These are phyloP conservation scores for Sclerotinia trifoliorum DNA, from an alignment of 2,329 filamentous ascomycete genomes.

Conservation along the genomic window DNA sequence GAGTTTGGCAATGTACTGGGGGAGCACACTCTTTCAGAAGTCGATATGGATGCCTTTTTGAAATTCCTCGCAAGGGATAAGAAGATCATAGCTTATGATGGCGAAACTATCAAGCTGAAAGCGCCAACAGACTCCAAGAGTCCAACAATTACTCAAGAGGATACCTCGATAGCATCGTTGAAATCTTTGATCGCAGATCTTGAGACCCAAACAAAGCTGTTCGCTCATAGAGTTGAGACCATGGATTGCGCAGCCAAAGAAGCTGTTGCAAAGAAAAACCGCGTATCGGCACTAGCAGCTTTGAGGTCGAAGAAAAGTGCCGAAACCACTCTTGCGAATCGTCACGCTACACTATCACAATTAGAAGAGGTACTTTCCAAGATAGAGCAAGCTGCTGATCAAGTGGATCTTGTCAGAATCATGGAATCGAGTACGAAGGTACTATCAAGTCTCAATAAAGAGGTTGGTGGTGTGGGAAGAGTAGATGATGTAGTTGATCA, in stretches of 20 bases:
- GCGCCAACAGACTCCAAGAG: constrained; percentile 46
- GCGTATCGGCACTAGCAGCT: constrained; percentile 70
- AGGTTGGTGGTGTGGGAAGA: constrained; percentile 72
- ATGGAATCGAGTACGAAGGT: constrained; percentile 77
- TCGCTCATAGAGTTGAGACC: constrained; percentile 65
- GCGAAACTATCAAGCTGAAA: constrained; percentile 73
- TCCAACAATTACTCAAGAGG: constrained; percentile 66
- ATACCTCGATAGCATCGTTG: constrained; percentile 78
- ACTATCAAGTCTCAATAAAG: constrained; percentile 69
- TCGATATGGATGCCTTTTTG: constrained; percentile 69
- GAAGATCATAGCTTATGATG: constrained; percentile 57
- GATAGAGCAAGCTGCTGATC: constrained; percentile 81
- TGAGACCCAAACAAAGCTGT: constrained; percentile 65
- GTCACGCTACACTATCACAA: constrained; percentile 72
- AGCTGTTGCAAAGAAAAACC: constrained; percentile 71
- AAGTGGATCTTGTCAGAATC: constrained; percentile 77
- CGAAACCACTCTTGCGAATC: constrained; percentile 69
- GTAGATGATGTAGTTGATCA: constrained; percentile 75
- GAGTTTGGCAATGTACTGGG: constrained; percentile 56
- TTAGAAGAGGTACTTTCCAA: constrained; percentile 80
- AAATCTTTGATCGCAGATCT: constrained; percentile 76
- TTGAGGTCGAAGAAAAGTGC: constrained; percentile 80
- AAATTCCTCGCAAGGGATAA: constrained; percentile 69
- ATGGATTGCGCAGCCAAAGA: constrained; percentile 65
- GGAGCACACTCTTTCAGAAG: constrained; percentile 54